phyloP scores from a whole-genome alignment of 331 rosid species.

The Pyrus hybrid region DNA sequence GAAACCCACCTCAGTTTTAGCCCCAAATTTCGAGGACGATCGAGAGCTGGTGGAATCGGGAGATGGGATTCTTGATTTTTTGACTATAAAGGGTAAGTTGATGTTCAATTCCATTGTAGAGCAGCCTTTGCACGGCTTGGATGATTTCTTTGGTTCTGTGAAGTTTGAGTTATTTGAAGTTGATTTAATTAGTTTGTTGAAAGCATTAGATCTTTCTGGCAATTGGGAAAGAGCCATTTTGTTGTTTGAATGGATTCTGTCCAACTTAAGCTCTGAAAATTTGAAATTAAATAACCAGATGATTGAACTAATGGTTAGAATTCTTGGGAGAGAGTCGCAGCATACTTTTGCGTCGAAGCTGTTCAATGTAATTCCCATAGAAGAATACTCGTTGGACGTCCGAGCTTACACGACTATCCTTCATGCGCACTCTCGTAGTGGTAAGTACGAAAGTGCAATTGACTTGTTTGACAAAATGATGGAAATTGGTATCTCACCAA shows the following conservation, averaged over 20 bases:
- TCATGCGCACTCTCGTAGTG: conserved; percentile 66
- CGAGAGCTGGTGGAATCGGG: conserved; percentile 16
- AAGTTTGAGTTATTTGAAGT: conserved; percentile 55
- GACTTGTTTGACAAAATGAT: conserved; percentile 59
- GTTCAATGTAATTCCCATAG: conserved; percentile 72
- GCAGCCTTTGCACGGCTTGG: conserved; percentile 42
- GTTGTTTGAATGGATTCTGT: conserved; percentile 70
- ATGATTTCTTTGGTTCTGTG: conserved; percentile 38
- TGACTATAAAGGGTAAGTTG: conserved; percentile 55
- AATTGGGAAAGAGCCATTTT: conserved; percentile 66
- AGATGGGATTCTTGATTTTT: conserved; percentile 39
- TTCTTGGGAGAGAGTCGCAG: conserved; percentile 85
- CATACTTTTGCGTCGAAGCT: conserved; percentile 66
- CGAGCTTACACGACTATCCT: conserved; percentile 70
- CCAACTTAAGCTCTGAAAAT: conserved; percentile 34
- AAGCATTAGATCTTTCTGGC: conserved; percentile 71
- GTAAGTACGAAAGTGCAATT: conserved; percentile 71
- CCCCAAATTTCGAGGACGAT: conserved; percentile 3
- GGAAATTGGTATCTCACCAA: conserved; percentile 67
- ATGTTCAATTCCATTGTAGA: conserved; percentile 59
- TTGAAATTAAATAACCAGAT: conserved; percentile 53
- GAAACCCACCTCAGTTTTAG: conserved; percentile 30
- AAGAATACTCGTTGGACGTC: conserved; percentile 65
- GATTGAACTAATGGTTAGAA: conserved; percentile 65
- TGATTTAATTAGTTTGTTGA: conserved; percentile 67